Evolutionary conservation across 345 rosid species (phyloP), one percentile per base, ranked within the genome.

Genomic region (Punica granatum): DNA sequence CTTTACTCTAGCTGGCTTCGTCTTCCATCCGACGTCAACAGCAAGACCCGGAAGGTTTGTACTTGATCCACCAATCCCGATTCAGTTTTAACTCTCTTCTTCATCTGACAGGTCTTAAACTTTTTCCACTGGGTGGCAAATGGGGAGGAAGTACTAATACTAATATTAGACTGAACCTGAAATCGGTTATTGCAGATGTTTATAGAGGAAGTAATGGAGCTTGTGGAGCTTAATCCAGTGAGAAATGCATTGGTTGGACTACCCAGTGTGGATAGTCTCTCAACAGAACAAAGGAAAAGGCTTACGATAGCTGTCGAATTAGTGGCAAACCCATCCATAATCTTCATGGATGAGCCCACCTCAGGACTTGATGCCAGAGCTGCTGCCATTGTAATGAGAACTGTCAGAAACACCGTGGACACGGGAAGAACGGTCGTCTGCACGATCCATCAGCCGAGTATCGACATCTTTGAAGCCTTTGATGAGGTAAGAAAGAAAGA

Each of bases 291-390:
- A 60, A 83, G 98, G 48, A 92, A 92, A 71, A 81, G 98, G 79
- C 82, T 92, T 15, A 92, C 98, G 26, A 90, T 90, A 23, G 97
- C 98, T 0, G 93, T 90, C 30, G 97, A 92, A 89, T 84, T 90
- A 1, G 98, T 92, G 69, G 96, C 97, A 30, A 92, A 92, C 76
- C 97, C 98, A 3, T 90, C 97, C 1, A 90, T 90, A 51, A 88
- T 90, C 67, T 90, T 92, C 82, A 86, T 92, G 98, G 98, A 92
- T 28, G 97, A 92, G 73, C 97, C 97, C 66, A 92, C 98, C 68
- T 92, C 98, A 31, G 98, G 98, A 42, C 81, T 92, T 33, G 98
- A 92, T 74, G 98, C 97, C 44, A 78, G 98, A 80, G 97, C 96
- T 53, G 97, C 98, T 49, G 98, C 98, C 32, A 90, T 90, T 58